Conservation (phyloP, 164 flowering plant species). For the Stephania yunnanensis region DNA sequence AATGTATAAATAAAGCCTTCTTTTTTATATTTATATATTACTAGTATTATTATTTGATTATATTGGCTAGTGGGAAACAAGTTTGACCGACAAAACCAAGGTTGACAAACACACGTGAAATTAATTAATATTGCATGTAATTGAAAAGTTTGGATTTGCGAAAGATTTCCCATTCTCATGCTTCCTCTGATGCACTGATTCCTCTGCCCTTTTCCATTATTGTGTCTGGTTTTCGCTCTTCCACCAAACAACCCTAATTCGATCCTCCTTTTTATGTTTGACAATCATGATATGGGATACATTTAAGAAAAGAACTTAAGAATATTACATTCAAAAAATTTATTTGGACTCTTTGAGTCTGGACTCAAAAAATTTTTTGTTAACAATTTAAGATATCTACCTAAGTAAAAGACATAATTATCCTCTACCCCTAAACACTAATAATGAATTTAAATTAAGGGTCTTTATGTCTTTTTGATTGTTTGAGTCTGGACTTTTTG, state of each 20-base stretch:
- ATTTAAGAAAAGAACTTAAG: too few species aligned
- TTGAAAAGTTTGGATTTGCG: background rate
- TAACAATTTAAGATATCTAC: too few species aligned
- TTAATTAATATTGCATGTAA: background rate
- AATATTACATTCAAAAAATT: too few species aligned
- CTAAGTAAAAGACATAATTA: too few species aligned
- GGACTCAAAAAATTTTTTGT: too few species aligned
- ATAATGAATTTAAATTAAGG: too few species aligned
- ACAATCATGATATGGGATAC: too few species aligned
- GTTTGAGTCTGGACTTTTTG: too few species aligned
- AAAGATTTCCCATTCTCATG: background rate
- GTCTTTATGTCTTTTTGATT: too few species aligned
- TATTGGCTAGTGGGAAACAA: constrained; percentile 4
- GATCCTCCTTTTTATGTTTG: background rate
- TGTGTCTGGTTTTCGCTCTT: background rate
- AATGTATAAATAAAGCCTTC: background rate
- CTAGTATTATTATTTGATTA: background rate
- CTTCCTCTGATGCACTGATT: background rate
- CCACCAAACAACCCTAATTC: background rate
- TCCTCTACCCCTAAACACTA: too few species aligned
- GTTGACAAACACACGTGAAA: background rate
- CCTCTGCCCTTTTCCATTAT: background rate
- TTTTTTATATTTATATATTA: background rate
- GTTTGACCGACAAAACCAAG: constrained; percentile 49
- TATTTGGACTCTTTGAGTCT: too few species aligned